phyloP scores from a whole-genome alignment of 345 rosid genomes.

The Abelmoschus esculentus region DNA sequence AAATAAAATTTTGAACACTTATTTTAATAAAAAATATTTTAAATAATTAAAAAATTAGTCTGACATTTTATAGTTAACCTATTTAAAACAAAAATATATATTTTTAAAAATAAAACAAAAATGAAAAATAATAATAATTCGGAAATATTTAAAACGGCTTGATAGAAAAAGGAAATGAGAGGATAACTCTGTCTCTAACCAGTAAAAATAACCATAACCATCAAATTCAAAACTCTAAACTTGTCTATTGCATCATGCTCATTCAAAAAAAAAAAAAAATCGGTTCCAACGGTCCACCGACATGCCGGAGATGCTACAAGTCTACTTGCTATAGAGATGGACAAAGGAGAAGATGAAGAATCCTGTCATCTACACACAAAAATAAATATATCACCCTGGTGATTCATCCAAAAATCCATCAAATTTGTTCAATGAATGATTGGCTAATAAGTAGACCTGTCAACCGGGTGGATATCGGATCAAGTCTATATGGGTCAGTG shows the following conservation, averaged over 20 bases:
- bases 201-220: not conserved
- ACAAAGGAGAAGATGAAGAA: conserved; percentile 63
- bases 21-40: too few relatives aligned
- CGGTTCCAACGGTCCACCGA: not conserved
- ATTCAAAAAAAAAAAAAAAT: not conserved
- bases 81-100: too few relatives aligned
- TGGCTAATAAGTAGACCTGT: conserved; percentile 9
- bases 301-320: not conserved
- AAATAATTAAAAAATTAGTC: too few relatives aligned
- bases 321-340: conserved; percentile 58
- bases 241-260: not conserved
- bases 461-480: conserved; percentile 52
- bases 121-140: not conserved
- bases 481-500: conserved; percentile 58
- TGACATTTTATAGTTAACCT: too few relatives aligned
- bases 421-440: too few relatives aligned
- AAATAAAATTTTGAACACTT: too few relatives aligned
- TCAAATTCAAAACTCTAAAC: not conserved
- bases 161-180: not conserved
- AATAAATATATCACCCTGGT: not conserved
- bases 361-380: conserved; percentile 58
- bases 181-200: not conserved
- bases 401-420: too few relatives aligned
- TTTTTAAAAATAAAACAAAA: too few relatives aligned
- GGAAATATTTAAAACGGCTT: not conserved